Evolutionary conservation across 2,329 filamentous ascomycete species (phyloP).

Genomic region (Blastomyces parvus): DNA sequence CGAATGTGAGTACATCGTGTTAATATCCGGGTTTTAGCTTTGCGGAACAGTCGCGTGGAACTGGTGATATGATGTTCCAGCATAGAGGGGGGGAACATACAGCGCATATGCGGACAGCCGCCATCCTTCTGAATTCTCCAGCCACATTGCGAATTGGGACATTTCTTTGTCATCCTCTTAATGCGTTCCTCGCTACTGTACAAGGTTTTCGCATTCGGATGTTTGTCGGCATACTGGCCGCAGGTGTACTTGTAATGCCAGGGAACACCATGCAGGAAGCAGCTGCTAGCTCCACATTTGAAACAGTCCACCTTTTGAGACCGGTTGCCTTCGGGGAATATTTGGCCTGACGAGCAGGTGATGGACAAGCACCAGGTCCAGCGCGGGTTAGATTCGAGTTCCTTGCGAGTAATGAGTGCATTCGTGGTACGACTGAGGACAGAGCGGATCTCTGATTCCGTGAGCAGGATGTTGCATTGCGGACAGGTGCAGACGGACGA

Average conservation of each 20-base stretch:
- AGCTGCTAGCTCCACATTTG: constrained; percentile 13
- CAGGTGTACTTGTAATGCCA: constrained; percentile 18
- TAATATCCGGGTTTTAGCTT: neutral
- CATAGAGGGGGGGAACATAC: constrained; percentile 9
- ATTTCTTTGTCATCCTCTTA: constrained; percentile 14
- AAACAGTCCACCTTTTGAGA: constrained; percentile 11
- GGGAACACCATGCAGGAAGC: constrained; percentile 13
- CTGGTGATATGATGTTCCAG: neutral
- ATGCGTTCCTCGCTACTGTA: constrained; percentile 12
- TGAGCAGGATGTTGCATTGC: constrained; percentile 7
- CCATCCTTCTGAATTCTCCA: constrained; percentile 16
- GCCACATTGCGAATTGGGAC: constrained; percentile 13
- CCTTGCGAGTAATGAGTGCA: constrained; percentile 1
- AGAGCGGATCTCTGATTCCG: constrained; percentile 3
- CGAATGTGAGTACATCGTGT: neutral
- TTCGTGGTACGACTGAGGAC: constrained; percentile 8
- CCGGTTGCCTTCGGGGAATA: neutral
- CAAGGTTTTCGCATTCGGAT: constrained; percentile 3
- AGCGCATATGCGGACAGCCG: constrained; percentile 15
- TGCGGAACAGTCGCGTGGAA: too few species aligned
- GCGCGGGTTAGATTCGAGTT: constrained; percentile 1
- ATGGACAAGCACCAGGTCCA: constrained; percentile 9
- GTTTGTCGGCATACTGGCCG: constrained; percentile 12
- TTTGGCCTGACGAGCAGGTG: constrained; percentile 7
- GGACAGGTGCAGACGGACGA: constrained; percentile 12